A percentile compares a stretch with the other conserved stretches of the same genome.
These are phyloP conservation scores for Yamadazyma laniorum DNA, from an alignment of 805 yeast species.

Conservation along the genomic window DNA sequence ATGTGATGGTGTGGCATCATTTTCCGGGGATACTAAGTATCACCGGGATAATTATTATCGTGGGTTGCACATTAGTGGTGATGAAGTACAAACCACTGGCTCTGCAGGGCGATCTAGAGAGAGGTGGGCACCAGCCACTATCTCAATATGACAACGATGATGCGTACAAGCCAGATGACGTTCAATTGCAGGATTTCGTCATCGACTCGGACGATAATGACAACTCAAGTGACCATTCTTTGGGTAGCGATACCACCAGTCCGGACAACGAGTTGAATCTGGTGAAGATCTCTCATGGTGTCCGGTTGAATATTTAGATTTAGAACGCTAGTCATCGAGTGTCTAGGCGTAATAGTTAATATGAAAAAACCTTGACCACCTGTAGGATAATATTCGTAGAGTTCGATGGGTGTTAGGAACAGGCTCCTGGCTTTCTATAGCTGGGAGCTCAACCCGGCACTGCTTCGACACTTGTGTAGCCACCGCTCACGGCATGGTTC, in stretches of 20 bases:
- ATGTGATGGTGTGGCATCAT: conserved; percentile 67
- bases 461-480: too few species aligned
- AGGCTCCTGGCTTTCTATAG: too few species aligned
- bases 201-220: conserved; percentile 26
- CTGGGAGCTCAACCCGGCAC: too few species aligned
- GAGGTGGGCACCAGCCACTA: conserved; percentile 8
- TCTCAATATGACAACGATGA: conserved; percentile 11
- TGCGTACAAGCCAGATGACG: conserved; percentile 17
- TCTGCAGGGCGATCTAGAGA: conserved; percentile 8
- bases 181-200: conserved; percentile 28
- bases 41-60: conserved; percentile 66
- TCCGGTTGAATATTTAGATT: not conserved
- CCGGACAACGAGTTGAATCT: not conserved
- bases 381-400: too few species aligned
- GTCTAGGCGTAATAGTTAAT: too few species aligned
- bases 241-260: not conserved
- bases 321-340: too few species aligned
- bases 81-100: conserved; percentile 16
- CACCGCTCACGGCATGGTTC: too few species aligned
- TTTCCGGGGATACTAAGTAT: conserved; percentile 68
- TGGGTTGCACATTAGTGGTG: conserved; percentile 64
- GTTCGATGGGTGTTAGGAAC: too few species aligned
- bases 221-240: not conserved
- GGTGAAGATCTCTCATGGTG: not conserved
- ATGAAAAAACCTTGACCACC: too few species aligned